Base-by-base conservation (phyloP, 2,329 filamentous ascomycete species). In the Neoscytalidium dimidiatum region DNA sequence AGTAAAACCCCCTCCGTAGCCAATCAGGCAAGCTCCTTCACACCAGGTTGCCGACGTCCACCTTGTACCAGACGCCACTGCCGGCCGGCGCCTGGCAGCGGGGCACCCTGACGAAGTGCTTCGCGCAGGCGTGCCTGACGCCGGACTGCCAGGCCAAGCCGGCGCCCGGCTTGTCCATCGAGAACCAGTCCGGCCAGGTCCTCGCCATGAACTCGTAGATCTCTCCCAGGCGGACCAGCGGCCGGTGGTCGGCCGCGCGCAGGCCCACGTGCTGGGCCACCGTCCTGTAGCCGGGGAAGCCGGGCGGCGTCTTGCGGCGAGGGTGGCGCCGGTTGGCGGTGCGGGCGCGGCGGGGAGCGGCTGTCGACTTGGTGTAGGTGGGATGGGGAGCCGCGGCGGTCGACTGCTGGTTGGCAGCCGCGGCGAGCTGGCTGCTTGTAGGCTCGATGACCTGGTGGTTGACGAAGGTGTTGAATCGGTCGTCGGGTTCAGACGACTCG, bases 251-350 rank as follows among this genome's bases (percentile, higher is more conserved):
- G 33, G 7, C 29, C n/a, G 14, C 5, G 4, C 13, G 29, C 29
- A 57, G 35, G 0, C 35, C 53, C 2, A 43, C 35, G 1, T 26
- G 6, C 8, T 43, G 53, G 1, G 53, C 53, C 1, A 21, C 53
- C 53, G n/a, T 19, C 1, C 53, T 21, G 53, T 57, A 57, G 53
- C 53, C 53, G 1, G 53, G 35, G 53, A 57, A 57, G 53, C 23
- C 23, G 14, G 31, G 31, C n/a, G 51, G 19, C 19, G 51, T 52
- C 29, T 52, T 52, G 51, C 51, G n/a, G 51, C 31, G 51, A 26
- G 19, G 31, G 13, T 49, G 49, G 17, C n/a, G 49, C 9, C 14
- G 44, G 1, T 52, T n/a, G 23, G 31, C 2, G 29, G 29, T 2
- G 52, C 3, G 2, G 35, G 14, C 13, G 13, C 9, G 14, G 14